These are phyloP conservation scores for Coix lacrymajobi DNA, from an alignment of 176 grass and related monocot species.

Conservation along the genomic window DNA sequence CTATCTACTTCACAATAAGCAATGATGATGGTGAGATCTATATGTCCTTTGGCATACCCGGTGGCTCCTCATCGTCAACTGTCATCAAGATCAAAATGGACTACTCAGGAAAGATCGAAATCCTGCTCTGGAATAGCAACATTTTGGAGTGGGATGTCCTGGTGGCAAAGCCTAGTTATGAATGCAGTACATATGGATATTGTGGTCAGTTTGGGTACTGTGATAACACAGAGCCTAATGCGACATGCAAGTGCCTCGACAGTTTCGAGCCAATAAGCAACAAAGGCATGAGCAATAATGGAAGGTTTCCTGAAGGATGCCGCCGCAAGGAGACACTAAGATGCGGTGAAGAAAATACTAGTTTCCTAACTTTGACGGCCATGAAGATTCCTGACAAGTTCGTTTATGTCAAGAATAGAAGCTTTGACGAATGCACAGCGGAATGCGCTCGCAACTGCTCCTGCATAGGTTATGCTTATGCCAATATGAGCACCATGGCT, in stretches of 20 bases:
- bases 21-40: neutral
- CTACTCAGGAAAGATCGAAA: neutral
- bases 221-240: neutral
- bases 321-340: neutral
- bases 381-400: neutral
- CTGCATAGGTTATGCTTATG: neutral
- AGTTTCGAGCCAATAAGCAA: neutral
- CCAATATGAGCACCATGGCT: neutral
- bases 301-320: neutral
- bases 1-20: neutral
- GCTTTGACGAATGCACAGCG: neutral
- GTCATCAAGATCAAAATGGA: neutral
- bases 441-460: neutral
- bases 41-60: neutral
- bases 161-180: neutral
- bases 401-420: neutral
- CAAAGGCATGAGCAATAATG: neutral
- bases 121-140: neutral
- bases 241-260: neutral
- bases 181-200: neutral
- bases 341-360: neutral
- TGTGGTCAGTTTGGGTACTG: neutral
- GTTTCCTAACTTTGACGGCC: neutral
- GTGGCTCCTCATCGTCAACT: neutral
- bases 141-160: neutral